Evolutionary conservation across 2,329 filamentous ascomycete genomes (phyloP), one percentile per base, ranked within the genome.

Genomic region (Cladosporium sphaerospermum): DNA sequence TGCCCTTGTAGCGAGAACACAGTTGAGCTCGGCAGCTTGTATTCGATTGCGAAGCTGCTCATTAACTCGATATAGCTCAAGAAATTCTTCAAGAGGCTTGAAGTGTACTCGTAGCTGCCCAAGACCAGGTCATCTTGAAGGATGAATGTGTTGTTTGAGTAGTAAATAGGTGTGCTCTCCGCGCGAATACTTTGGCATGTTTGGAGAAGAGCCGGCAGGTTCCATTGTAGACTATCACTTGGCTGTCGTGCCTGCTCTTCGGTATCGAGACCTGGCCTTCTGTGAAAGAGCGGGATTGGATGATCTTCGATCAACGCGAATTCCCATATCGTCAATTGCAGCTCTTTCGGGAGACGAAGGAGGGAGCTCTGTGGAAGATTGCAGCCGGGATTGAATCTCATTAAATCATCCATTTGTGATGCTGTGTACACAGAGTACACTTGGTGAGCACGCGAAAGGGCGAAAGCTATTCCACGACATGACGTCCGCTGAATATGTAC

Each of bases 281-380:
- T 13, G 14, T 36, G 2, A 16, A 51, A 44, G 19, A 51, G 36
- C 9, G 47, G 43, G 1, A 63, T 57, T 9, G 58, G 54, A 9
- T 57, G 34, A 11, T 42, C n/a, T 0, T 53, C 47, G 11, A 54
- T 54, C 23, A 64, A 52, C 3, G 56, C 49, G 41, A 56, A 59
- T 50, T 63, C 61, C 53, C 57, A 63, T 16, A 58, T 56, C 10
- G 34, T 44, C 5, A 56, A 41, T 39, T 56, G 54, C 5, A 58
- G 47, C 42, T 58, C 56, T 9, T 48, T 45, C 8, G 56, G 56
- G 9, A 58, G 56, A 11, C 23, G n/a, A 10, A 56, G 45, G 6
- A 58, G 52, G 31, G 14, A 45, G 23, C 47, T 50, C 5, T 9
- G 47, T n/a, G 34, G 34, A 11, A 11, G 34, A 36, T 9, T 7